phyloP scores from a whole-genome alignment of 495 filamentous ascomycete genomes.

The Aspergillus baeticus region DNA sequence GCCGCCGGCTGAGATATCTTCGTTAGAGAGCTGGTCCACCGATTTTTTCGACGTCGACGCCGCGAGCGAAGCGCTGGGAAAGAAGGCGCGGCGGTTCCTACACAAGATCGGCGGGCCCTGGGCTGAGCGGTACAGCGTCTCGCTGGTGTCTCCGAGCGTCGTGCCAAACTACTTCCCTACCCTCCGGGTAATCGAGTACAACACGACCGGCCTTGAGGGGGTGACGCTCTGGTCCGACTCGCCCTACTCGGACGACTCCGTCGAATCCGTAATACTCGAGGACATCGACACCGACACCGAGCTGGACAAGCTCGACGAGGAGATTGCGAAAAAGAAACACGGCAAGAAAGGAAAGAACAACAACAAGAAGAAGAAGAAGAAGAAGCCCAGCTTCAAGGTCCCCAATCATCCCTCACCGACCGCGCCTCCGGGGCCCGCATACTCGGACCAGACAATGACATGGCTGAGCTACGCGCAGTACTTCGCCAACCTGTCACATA shows the following conservation, averaged over 20 bases:
- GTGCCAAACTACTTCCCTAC: constrained; percentile 94
- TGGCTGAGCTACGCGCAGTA: constrained; percentile 82
- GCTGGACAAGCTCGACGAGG: background rate
- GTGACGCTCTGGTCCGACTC: constrained; percentile 42
- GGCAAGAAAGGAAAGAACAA: constrained; percentile 52
- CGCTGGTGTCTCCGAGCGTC: constrained; percentile 77
- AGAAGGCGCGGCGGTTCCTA: constrained; percentile 54
- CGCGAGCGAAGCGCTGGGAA: constrained; percentile 21
- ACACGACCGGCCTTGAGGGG: constrained; percentile 75
- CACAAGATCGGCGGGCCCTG: constrained; percentile 73
- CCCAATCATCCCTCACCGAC: constrained; percentile 72
- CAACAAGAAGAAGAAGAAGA: constrained; percentile 52
- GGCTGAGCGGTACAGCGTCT: constrained; percentile 81
- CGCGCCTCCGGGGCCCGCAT: constrained; percentile 82
- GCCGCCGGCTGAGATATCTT: constrained; percentile 35
- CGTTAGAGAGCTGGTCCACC: constrained; percentile 12
- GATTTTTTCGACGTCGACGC: constrained; percentile 9
- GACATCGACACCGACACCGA: background rate
- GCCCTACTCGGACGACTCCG: background rate
- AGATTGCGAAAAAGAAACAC: constrained; percentile 19
- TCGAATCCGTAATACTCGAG: background rate
- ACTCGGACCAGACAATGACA: constrained; percentile 80
- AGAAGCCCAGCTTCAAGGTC: constrained; percentile 60
- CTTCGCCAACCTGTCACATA: constrained; percentile 84
- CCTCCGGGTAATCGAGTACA: constrained; percentile 86